Evolutionary conservation across 805 yeast genomes (phyloP).

Genomic region (Nakazawaea ambrosiae): DNA sequence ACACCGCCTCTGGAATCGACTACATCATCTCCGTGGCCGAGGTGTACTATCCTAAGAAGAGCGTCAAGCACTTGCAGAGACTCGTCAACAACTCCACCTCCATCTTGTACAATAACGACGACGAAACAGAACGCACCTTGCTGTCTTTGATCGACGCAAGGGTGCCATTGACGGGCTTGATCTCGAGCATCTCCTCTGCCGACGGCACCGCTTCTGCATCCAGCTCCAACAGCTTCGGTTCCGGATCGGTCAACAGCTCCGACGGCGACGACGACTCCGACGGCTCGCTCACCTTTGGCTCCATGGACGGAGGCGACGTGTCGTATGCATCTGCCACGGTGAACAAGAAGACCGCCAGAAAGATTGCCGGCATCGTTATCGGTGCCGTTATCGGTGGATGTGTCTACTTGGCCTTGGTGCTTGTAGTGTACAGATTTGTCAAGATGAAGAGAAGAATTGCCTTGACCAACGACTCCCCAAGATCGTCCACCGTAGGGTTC

Average conservation of each 20-base stretch:
- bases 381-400: slow-evolving; percentile 79
- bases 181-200: slow-evolving; percentile 12
- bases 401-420: slow-evolving; percentile 54
- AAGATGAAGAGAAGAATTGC: slow-evolving; percentile 17
- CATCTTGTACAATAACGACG: slow-evolving; percentile 51
- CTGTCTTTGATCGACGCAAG: slow-evolving; percentile 67
- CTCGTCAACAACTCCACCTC: slow-evolving; percentile 48
- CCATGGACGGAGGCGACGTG: slow-evolving; percentile 2
- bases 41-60: slow-evolving; percentile 64
- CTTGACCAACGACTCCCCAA: slow-evolving; percentile 10
- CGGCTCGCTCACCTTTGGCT: background rate
- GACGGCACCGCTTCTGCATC: slow-evolving; percentile 10
- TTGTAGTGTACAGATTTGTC: slow-evolving; percentile 42
- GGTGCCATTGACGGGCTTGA: slow-evolving; percentile 48
- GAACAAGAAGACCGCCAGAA: slow-evolving; percentile 22
- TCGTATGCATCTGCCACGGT: slow-evolving; percentile 1
- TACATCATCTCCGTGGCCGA: slow-evolving; percentile 87
- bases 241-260: slow-evolving; percentile 4
- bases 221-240: slow-evolving; percentile 5
- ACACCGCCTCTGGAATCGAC: slow-evolving; percentile 41
- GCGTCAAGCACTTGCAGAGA: slow-evolving; percentile 41
- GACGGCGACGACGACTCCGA: slow-evolving; percentile 6
- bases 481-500: slow-evolving; percentile 10
- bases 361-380: slow-evolving; percentile 70
- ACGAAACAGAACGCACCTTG: slow-evolving; percentile 46